Percentiles rank a stretch among this genome's conserved stretches.
phyloP scores from a whole-genome alignment of 768 basidiomycete genomes.

The Tulasnella sp. region DNA sequence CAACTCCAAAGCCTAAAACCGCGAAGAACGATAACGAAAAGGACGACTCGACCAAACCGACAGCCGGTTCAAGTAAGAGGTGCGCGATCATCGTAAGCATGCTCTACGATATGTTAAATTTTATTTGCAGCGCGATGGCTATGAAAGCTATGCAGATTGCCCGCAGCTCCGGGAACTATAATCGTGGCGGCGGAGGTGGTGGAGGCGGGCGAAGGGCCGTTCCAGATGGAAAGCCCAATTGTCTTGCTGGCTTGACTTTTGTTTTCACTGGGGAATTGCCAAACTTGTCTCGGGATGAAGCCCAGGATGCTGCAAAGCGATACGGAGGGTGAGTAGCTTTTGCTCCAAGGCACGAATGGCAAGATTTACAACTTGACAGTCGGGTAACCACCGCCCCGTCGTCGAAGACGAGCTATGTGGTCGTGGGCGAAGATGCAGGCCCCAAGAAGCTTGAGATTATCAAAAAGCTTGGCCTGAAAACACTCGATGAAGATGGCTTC shows the following conservation, averaged over 20 bases:
- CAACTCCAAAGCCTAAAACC: constrained; percentile 7
- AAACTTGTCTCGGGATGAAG: constrained; percentile 79
- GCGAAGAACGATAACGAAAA: constrained; percentile 20
- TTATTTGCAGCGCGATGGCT: constrained; percentile 27
- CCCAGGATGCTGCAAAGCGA: constrained; percentile 77
- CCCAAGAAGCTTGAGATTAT: constrained; percentile 79
- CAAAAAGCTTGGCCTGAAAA: constrained; percentile 61
- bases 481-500: constrained; percentile 79
- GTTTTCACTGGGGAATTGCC: constrained; percentile 93
- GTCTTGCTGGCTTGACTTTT: constrained; percentile 74
- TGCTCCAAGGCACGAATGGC: not conserved
- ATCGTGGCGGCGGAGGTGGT: constrained; percentile 13
- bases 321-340: constrained; percentile 61
- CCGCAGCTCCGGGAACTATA: constrained; percentile 32
- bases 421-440: constrained; percentile 80
- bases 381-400: constrained; percentile 82
- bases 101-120: constrained; percentile 18
- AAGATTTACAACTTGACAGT: constrained; percentile 34
- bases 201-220: constrained; percentile 46
- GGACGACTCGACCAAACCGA: constrained; percentile 17
- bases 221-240: constrained; percentile 58
- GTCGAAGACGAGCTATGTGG: constrained; percentile 76
- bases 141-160: constrained; percentile 43
- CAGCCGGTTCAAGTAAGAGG: not conserved
- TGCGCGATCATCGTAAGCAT: constrained; percentile 7